Evolutionary conservation across 2,329 filamentous ascomycete species (phyloP).

Genomic region (Endocalyx cinctus): DNA sequence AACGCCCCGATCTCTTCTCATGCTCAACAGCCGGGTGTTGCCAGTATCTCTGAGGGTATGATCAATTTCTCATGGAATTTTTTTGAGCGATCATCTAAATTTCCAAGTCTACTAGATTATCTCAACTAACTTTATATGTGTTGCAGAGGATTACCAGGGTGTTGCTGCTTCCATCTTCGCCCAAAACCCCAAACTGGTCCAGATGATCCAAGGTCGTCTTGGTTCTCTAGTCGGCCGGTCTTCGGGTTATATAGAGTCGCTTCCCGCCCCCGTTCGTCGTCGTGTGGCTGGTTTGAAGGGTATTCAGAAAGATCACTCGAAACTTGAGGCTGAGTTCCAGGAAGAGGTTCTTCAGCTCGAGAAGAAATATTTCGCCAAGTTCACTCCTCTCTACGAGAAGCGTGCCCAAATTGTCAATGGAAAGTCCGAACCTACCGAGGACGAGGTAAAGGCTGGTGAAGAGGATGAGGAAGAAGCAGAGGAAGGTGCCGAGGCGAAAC

Average conservation of each 20-base stretch:
- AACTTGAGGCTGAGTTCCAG: slow-evolving; percentile 97
- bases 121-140: background rate
- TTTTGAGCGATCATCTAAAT: too few relatives aligned
- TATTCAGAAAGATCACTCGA: slow-evolving; percentile 97
- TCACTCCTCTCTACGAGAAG: slow-evolving; percentile 94
- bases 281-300: slow-evolving; percentile 95
- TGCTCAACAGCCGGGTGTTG: slow-evolving; percentile 88
- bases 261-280: slow-evolving; percentile 82
- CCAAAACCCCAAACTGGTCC: slow-evolving; percentile 88
- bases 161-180: slow-evolving; percentile 90
- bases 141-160: slow-evolving; percentile 80
- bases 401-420: slow-evolving; percentile 92
- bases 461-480: slow-evolving; percentile 69
- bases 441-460: slow-evolving; percentile 83
- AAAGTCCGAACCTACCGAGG: slow-evolving; percentile 74
- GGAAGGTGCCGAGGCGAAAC: slow-evolving; percentile 45
- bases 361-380: slow-evolving; percentile 99
- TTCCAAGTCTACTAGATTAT: too few relatives aligned
- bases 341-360: slow-evolving; percentile 96
- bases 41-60: slow-evolving; percentile 94
- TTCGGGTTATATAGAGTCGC: slow-evolving; percentile 95
- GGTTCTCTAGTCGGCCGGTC: slow-evolving; percentile 89
- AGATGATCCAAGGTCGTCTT: slow-evolving; percentile 97
- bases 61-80: slow-evolving; percentile 1
- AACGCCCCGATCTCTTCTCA: slow-evolving; percentile 97